phyloP scores from a whole-genome alignment of 169 alveolate genomes.

The Theileria annulata region DNA sequence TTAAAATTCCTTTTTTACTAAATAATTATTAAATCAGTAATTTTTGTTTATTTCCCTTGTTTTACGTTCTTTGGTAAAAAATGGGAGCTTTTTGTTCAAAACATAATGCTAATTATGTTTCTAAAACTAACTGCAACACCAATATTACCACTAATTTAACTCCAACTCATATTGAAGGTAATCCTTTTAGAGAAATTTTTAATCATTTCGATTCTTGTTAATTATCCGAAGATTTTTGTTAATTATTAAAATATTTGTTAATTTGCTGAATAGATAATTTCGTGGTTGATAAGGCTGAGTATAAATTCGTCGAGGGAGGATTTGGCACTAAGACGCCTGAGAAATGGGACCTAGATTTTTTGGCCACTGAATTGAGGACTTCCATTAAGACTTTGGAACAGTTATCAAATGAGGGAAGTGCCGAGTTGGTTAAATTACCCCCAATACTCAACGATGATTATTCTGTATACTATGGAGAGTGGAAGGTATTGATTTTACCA shows the following conservation, averaged over 20 bases:
- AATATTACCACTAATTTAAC: not conserved
- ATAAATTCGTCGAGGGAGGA: conserved; percentile 22
- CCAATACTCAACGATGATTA: conserved; percentile 49
- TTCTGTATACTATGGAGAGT: conserved; percentile 57
- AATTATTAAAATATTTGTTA: no score
- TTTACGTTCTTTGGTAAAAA: not conserved
- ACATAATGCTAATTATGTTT: not conserved
- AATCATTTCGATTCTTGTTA: no score
- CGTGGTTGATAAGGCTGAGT: not conserved
- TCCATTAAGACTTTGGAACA: conserved; percentile 28
- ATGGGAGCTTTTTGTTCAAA: conserved; percentile 13
- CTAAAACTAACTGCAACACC: not conserved
- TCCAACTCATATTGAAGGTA: not conserved
- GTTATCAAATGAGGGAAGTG: not conserved
- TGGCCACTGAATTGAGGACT: conserved; percentile 24
- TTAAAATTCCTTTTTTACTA: not conserved
- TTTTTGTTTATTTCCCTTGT: not conserved
- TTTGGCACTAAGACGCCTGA: conserved; percentile 5
- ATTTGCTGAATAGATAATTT: not conserved
- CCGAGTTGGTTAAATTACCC: conserved; percentile 16
- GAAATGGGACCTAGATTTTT: conserved; percentile 46
- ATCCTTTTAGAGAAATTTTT: no score
- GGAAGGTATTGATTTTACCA: conserved; percentile 25
- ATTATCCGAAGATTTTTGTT: not conserved
- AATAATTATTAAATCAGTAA: not conserved